Evolutionary conservation across 345 rosid genomes (phyloP).

Genomic region (Eucalyptus sp.): DNA sequence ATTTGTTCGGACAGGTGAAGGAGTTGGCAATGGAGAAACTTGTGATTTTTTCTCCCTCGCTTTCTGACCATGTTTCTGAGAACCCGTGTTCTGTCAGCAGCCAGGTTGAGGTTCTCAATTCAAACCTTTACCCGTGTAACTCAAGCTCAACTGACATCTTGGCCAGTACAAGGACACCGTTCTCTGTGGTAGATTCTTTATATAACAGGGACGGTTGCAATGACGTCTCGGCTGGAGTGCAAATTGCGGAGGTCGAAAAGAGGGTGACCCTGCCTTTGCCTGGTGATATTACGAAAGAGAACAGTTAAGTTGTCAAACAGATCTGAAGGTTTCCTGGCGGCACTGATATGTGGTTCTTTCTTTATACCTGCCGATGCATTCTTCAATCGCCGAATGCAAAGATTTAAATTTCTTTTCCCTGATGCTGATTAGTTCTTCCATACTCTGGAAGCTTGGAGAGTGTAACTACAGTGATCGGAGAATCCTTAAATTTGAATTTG

Average conservation of each 20-base stretch:
- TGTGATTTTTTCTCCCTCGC: neutral
- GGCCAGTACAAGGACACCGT: neutral
- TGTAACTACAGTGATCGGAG: neutral
- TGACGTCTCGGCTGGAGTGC: neutral
- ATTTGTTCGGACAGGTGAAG: neutral
- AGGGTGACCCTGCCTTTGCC: neutral
- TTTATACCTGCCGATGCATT: neutral
- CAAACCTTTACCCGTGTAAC: neutral
- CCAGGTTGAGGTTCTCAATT: neutral
- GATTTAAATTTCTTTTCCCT: neutral
- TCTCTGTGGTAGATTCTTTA: conserved; percentile 2
- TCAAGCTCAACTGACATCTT: neutral
- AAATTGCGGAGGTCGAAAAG: neutral
- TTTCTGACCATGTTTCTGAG: neutral
- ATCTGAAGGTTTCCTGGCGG: neutral
- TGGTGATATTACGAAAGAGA: neutral
- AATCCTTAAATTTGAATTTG: neutral
- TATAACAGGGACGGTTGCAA: neutral
- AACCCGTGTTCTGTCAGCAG: neutral
- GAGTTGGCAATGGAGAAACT: neutral
- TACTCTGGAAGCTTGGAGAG: neutral
- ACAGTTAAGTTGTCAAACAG: neutral
- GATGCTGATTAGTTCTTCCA: neutral
- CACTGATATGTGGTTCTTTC: conserved; percentile 11
- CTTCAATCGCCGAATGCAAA: neutral